A percentile compares a stretch with the other conserved stretches of the same genome.
Conservation (phyloP, 768 basidiomycete genomes). For the Tulasnella sp. region DNA sequence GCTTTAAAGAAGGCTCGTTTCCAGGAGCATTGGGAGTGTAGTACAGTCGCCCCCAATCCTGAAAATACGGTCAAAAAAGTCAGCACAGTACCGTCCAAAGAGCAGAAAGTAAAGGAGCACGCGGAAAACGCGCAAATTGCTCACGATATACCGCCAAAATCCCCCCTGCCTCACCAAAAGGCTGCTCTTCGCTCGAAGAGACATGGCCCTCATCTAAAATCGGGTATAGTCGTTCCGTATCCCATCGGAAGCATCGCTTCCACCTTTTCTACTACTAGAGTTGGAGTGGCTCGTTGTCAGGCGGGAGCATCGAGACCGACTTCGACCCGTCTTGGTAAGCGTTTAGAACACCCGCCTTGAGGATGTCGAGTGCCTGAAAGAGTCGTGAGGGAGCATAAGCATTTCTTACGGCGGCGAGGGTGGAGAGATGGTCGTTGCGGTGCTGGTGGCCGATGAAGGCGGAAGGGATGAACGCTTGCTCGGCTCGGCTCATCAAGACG, state of each 20-base stretch:
- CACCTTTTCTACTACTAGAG: conserved; percentile 62
- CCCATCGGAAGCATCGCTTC: neutral
- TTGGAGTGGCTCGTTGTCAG: conserved; percentile 83
- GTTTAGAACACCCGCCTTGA: conserved; percentile 78
- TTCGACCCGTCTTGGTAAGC: conserved; percentile 69
- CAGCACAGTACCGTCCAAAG: neutral
- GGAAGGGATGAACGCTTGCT: neutral
- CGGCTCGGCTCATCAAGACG: no score
- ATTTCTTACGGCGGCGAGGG: conserved; percentile 52
- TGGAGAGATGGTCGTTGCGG: conserved; percentile 50
- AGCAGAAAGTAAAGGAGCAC: neutral
- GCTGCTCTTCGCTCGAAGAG: conserved; percentile 71
- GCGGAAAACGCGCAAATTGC: conserved; percentile 14
- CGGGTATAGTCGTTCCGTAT: conserved; percentile 55
- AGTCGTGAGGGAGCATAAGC: conserved; percentile 81
- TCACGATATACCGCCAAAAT: conserved; percentile 73
- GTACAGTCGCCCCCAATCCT: conserved; percentile 85
- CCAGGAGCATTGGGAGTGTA: no score
- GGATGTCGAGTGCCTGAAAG: conserved; percentile 80
- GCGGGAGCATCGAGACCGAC: conserved; percentile 91
- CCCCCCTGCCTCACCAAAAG: conserved; percentile 72
- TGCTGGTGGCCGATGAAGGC: conserved; percentile 31
- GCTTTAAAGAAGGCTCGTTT: no score
- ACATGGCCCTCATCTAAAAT: conserved; percentile 88
- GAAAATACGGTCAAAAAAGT: neutral